Evolutionary conservation across 1,284 basidiomycete species (phyloP), one percentile per base, ranked within the genome.

Genomic region (Trametes versicolor): DNA sequence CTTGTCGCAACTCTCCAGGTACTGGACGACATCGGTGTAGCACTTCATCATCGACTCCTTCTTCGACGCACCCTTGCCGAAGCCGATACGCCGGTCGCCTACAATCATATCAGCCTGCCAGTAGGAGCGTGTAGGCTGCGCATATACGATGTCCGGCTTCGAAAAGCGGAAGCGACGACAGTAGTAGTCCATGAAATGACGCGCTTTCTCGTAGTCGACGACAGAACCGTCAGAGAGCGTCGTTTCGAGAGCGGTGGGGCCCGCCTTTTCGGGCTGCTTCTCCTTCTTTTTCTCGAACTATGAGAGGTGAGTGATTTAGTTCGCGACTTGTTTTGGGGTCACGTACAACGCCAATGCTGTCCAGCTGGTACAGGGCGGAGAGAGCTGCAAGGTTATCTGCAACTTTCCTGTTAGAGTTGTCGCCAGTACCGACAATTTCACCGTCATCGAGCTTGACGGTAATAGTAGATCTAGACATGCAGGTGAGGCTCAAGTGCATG

Each of bases 171-270:
- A 98, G 45, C 89, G 85, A 49, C 89, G 87, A 77, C 96, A 98
- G 76, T 98, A 98, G 75, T 93, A 99, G 71, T 97, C 96, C 90
- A 98, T 96, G 79, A 98, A 99, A 69, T 88, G 89, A 60, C 92
- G 88, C 0, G 96, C 95, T 54, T 87, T 86, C 63, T 96, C 94
- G 54, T 91, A 90, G 8, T 81, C 82, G 69, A 97, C 84, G 29
- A 79, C 72, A 5, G 88, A 83, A 27, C 89, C 89, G 74, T 96
- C 91, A 19, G 88, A 87, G 23, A 98, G 83, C 6, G 73, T 75
- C 39, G 78, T 75, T 27, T 78, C 65, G n/a, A 66, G 47, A 0
- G 68, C 50, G 21, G 13, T 41, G 2, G 39, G 13, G 8, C 32
- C 51, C 23, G 55, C 52, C 36, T 62, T 58, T 4, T 41, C 34